A percentile compares a stretch with the other conserved stretches of the same genome.
phyloP scores from a whole-genome alignment of 73 alveolate species.

The Paramecium primaurelia region DNA sequence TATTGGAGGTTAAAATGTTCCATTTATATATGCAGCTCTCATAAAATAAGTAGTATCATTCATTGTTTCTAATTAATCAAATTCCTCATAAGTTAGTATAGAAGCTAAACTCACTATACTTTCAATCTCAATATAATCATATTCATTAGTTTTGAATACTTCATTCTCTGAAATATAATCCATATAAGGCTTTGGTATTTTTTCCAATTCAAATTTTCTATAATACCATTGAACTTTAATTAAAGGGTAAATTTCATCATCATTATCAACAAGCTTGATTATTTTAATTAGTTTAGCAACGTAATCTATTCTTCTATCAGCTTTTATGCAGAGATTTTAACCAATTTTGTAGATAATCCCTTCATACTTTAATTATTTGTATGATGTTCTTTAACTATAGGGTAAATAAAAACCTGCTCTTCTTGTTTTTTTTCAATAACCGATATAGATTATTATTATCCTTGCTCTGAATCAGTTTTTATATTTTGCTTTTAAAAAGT shows the following conservation, averaged over 20 bases:
- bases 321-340: background rate
- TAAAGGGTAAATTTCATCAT: background rate
- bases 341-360: constrained; percentile 23
- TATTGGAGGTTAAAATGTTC: background rate
- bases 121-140: constrained; percentile 24
- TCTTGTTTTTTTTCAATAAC: constrained; percentile 3
- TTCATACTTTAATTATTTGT: background rate
- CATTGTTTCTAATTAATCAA: background rate
- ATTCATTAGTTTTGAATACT: background rate
- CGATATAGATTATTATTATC: background rate
- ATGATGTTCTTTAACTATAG: background rate
- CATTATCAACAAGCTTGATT: constrained; percentile 20
- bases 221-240: constrained; percentile 35
- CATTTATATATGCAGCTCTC: background rate
- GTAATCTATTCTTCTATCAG: background rate
- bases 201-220: constrained; percentile 17
- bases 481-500: background rate
- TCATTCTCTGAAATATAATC: constrained; percentile 28
- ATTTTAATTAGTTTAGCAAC: constrained; percentile 8
- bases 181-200: background rate
- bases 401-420: background rate
- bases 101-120: background rate
- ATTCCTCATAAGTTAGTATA: constrained; percentile 7
- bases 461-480: background rate
- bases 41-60: background rate